Percentiles rank a stretch among this genome's conserved stretches.
Conservation (phyloP, 352 stramenopile species). For the Blastocystis sp. region DNA sequence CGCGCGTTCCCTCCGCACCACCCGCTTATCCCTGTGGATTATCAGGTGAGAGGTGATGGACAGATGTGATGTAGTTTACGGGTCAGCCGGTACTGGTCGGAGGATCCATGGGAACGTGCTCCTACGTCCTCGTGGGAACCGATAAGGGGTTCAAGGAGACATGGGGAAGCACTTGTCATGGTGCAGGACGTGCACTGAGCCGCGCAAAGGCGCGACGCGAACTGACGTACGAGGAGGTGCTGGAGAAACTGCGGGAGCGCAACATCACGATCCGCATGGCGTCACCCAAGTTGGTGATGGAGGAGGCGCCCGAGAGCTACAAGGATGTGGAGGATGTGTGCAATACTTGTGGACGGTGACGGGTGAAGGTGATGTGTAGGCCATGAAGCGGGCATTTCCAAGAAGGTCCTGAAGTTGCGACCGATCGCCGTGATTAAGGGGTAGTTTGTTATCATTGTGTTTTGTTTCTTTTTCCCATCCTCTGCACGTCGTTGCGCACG, state of each 20-base stretch:
- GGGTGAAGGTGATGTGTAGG: neutral
- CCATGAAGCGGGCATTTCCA: conserved; percentile 69
- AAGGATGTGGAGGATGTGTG: conserved; percentile 75
- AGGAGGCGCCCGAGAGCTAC: conserved; percentile 73
- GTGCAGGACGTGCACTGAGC: conserved; percentile 62
- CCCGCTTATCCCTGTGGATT: conserved; percentile 72
- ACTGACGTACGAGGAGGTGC: conserved; percentile 66
- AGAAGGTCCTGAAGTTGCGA: conserved; percentile 71
- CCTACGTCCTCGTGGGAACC: conserved; percentile 67
- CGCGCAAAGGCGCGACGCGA: conserved; percentile 60
- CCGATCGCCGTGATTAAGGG: conserved; percentile 73
- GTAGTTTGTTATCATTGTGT: conserved; percentile 57
- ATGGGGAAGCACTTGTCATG: conserved; percentile 72
- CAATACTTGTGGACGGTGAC: conserved; percentile 65
- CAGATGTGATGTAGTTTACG: conserved; percentile 61
- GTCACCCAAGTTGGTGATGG: conserved; percentile 73
- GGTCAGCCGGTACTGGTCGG: conserved; percentile 70
- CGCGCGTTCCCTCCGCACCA: conserved; percentile 72
- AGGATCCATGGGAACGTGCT: conserved; percentile 73
- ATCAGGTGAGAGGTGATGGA: conserved; percentile 60
- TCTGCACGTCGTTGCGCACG: neutral
- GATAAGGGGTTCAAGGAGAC: conserved; percentile 72
- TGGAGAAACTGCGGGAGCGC: conserved; percentile 66
- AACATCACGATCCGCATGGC: conserved; percentile 72
- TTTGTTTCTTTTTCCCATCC: neutral